Evolutionary conservation across 2,329 filamentous ascomycete genomes (phyloP), one percentile per base, ranked within the genome.

Genomic region (Mycosphaerella arachidis): DNA sequence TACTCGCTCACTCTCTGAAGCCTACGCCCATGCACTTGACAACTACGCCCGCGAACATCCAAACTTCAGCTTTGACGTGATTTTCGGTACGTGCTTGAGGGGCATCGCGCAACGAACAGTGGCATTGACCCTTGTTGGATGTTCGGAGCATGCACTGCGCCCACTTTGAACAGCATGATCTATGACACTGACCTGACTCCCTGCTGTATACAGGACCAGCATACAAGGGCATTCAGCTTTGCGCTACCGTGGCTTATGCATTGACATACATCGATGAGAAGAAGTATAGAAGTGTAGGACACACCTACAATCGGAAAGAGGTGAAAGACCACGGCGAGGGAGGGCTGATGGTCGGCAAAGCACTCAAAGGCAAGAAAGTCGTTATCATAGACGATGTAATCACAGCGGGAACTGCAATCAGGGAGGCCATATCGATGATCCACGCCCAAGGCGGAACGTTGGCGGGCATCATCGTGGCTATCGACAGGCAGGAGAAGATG

Each of bases 361-460:
- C 88, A 6, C 80, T 97, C 70, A 89, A 89, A 77, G 92, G 90
- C 56, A 92, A 94, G 83, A 85, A 84, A 62, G 86, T 97, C 16
- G 82, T 99, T 35, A 90, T 99, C 68, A 88, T 99, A 45, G 94
- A 99, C 79, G 94, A 97, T 77, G 93, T 99, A 59, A 93, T 97
- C 71, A 97, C 92, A 0, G 93, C 92, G 0, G 94, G 94, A 30
- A 97, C 92, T 1, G 94, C 94, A 45, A 92, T 97, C 79, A 84
- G 92, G 60, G 92, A 97, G 75, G 91, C 93, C 13, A 92, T 97
- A 62, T 86, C 86, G 57, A 94, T 96, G 75, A 96, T 97, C 73
- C 83, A 86, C 69, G 85, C 85, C 68, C 89, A 96, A 73, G 94
- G 93, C 2, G 94, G 93, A 1, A 85, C 84, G 54, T 86, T 97